phyloP scores from a whole-genome alignment of 176 grass and related monocot genomes.

The Cymbopogon citratus region DNA sequence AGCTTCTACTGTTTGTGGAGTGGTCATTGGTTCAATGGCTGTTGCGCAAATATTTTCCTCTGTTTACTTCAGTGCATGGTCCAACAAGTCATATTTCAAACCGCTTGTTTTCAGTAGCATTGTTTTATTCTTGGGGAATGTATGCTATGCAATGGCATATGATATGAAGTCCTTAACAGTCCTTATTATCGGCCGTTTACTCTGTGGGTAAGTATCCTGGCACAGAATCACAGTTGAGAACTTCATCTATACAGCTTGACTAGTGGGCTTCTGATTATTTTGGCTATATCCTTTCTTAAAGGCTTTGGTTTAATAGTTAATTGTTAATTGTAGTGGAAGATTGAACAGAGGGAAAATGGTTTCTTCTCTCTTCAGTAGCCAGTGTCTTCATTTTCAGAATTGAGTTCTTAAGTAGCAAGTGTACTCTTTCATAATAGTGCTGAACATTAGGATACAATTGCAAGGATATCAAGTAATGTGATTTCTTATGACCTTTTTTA shows the following conservation, averaged over 20 bases:
- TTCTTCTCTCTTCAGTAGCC: neutral
- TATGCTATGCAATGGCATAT: slow-evolving; percentile 77
- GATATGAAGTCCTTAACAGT: slow-evolving; percentile 66
- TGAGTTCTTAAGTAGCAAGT: neutral
- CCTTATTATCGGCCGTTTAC: slow-evolving; percentile 65
- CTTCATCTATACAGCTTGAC: neutral
- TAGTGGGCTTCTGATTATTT: neutral
- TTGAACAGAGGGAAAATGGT: neutral
- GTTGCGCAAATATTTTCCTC: slow-evolving; percentile 88
- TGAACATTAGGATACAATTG: neutral
- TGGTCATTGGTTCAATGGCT: slow-evolving; percentile 94
- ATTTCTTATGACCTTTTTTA: neutral
- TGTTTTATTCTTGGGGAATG: slow-evolving; percentile 76
- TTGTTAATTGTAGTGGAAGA: slow-evolving; percentile 8
- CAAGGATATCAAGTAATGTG: neutral
- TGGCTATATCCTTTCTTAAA: neutral
- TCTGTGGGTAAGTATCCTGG: slow-evolving; percentile 67
- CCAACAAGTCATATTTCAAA: slow-evolving; percentile 86
- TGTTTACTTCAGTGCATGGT: slow-evolving; percentile 90
- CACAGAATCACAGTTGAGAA: neutral
- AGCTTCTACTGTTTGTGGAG: slow-evolving; percentile 83
- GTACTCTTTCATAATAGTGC: neutral
- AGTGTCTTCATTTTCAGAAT: neutral
- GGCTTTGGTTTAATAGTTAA: neutral
- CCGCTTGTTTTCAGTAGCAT: slow-evolving; percentile 88